Conservation (phyloP, 768 basidiomycete species). For the Solioccasus polychromus region DNA sequence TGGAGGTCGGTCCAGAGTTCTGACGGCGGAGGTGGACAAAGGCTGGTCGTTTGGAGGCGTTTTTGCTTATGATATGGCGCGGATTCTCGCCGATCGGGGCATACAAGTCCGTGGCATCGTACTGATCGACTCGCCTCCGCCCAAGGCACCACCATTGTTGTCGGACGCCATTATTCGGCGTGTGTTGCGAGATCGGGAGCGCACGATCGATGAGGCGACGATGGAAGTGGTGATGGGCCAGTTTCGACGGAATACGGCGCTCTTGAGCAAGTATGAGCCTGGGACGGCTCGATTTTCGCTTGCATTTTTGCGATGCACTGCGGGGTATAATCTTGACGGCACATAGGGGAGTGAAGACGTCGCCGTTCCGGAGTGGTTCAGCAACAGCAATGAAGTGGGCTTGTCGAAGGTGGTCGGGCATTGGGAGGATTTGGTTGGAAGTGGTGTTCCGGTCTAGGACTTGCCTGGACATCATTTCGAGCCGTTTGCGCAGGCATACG, state of each 20-base stretch:
- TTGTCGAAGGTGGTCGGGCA: constrained; percentile 30
- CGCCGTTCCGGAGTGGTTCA: constrained; percentile 50
- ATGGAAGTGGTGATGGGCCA: constrained; percentile 42
- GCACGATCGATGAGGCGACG: constrained; percentile 30
- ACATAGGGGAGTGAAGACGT: constrained; percentile 9
- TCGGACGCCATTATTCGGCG: constrained; percentile 51
- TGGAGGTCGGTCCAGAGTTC: constrained; percentile 63
- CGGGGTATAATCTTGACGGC: constrained; percentile 38
- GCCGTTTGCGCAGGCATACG: constrained; percentile 50
- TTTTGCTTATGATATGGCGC: constrained; percentile 62
- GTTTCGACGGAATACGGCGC: constrained; percentile 44
- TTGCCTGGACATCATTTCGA: constrained; percentile 69
- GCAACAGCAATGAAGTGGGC: constrained; percentile 37
- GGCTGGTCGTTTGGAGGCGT: constrained; percentile 83
- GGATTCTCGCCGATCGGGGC: constrained; percentile 41
- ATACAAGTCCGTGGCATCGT: constrained; percentile 53
- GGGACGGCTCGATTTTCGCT: constrained; percentile 29
- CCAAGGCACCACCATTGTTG: constrained; percentile 49
- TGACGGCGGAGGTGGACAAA: too few species aligned
- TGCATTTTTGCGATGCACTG: constrained; percentile 51
- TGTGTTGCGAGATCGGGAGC: constrained; percentile 35
- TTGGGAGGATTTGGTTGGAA: constrained; percentile 48
- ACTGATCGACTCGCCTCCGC: constrained; percentile 66
- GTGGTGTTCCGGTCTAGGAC: constrained; percentile 42
- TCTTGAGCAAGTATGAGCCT: constrained; percentile 43